A percentile compares a stretch with the other conserved stretches of the same genome.
phyloP scores from a whole-genome alignment of 352 stramenopile species.

The Pythium volutum region DNA sequence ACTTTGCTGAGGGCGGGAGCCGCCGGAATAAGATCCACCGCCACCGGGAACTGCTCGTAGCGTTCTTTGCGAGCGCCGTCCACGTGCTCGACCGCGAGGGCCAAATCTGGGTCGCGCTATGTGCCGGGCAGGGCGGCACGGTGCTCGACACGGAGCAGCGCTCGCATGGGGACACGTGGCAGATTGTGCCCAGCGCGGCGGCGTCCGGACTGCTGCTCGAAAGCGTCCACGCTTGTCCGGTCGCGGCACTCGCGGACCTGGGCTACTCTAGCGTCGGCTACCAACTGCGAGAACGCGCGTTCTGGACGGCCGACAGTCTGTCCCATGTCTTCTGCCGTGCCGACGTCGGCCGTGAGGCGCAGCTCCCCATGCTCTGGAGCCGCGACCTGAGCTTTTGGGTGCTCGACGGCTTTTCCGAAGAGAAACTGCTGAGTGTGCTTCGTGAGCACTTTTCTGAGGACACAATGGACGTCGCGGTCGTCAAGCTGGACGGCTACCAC shows the following conservation, averaged over 20 bases:
- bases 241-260: constrained; percentile 48
- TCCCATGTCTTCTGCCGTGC: constrained; percentile 70
- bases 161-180: constrained; percentile 72
- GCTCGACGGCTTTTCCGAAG: constrained; percentile 55
- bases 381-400: constrained; percentile 81
- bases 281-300: constrained; percentile 67
- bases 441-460: constrained; percentile 38
- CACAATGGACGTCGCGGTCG: constrained; percentile 32
- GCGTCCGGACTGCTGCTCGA: constrained; percentile 50
- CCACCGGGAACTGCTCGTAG: constrained; percentile 67
- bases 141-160: constrained; percentile 59
- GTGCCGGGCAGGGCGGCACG: constrained; percentile 75
- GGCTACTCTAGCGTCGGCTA: constrained; percentile 85
- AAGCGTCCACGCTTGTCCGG: constrained; percentile 60
- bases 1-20: constrained; percentile 72
- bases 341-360: constrained; percentile 32
- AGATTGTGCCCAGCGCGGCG: constrained; percentile 69
- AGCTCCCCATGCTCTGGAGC: constrained; percentile 57
- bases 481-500: constrained; percentile 59
- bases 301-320: constrained; percentile 65
- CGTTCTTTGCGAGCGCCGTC: constrained; percentile 73
- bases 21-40: constrained; percentile 83
- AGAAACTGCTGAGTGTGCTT: constrained; percentile 40
- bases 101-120: constrained; percentile 82
- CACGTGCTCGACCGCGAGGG: constrained; percentile 48